phyloP scores from a whole-genome alignment of 805 yeast genomes.

The Candida arabinofermentans region DNA sequence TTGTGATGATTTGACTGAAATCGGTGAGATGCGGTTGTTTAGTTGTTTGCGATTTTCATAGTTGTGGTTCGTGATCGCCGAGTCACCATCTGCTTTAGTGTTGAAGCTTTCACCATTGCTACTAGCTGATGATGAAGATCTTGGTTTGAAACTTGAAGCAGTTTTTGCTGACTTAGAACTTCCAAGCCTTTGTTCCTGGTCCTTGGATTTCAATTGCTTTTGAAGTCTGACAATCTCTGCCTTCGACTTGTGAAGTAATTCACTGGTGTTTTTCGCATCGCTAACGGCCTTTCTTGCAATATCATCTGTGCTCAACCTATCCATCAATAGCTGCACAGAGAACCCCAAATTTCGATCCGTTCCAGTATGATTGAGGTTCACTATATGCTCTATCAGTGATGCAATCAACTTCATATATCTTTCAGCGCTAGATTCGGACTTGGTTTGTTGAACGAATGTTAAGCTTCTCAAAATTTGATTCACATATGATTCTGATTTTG shows the following conservation, averaged over 20 bases:
- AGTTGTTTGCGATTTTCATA: too few species aligned
- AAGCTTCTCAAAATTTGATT: constrained; percentile 10
- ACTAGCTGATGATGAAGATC: too few species aligned
- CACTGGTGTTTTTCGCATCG: constrained; percentile 51
- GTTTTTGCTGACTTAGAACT: neutral
- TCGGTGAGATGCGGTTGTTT: too few species aligned
- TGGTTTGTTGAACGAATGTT: constrained; percentile 8
- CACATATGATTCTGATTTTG: constrained; percentile 1
- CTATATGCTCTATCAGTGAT: constrained; percentile 11
- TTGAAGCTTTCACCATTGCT: too few species aligned
- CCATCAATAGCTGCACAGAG: constrained; percentile 14
- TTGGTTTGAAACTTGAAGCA: too few species aligned
- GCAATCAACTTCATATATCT: constrained; percentile 8
- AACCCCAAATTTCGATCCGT: constrained; percentile 12
- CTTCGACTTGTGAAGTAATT: constrained; percentile 15
- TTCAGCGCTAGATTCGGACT: constrained; percentile 4
- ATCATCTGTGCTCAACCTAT: constrained; percentile 18
- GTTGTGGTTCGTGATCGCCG: too few species aligned
- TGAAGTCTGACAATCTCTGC: neutral
- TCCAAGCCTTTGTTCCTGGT: neutral
- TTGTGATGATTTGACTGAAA: too few species aligned
- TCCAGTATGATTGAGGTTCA: constrained; percentile 4
- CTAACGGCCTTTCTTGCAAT: constrained; percentile 60
- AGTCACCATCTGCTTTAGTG: too few species aligned
- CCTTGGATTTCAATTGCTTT: neutral